These are phyloP conservation scores for Uronychia binucleata DNA, from an alignment of 73 alveolate species.

Conservation along the genomic window DNA sequence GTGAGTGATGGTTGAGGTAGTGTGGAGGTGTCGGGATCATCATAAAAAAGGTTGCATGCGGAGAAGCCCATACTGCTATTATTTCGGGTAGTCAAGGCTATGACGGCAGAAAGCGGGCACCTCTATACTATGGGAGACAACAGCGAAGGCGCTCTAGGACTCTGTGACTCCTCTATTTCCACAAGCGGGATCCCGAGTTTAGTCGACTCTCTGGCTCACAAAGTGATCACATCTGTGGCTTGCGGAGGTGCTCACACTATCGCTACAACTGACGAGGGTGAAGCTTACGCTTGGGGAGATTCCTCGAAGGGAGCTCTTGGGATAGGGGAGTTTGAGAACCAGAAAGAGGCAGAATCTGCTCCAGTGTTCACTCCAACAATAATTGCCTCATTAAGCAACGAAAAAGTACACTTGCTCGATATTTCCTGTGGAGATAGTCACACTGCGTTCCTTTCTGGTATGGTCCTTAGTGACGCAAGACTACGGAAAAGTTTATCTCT, in stretches of 20 bases:
- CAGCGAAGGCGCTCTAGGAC: constrained; percentile 44
- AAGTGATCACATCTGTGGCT: constrained; percentile 67
- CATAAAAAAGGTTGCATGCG: constrained; percentile 33
- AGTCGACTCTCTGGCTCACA: constrained; percentile 43
- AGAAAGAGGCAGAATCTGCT: background rate
- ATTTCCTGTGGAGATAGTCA: constrained; percentile 48
- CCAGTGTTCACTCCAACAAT: background rate
- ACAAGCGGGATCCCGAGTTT: constrained; percentile 46
- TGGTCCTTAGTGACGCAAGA: background rate
- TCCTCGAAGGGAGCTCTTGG: constrained; percentile 67
- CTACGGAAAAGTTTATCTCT: constrained; percentile 6
- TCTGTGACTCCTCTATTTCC: constrained; percentile 19
- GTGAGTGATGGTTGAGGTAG: too few relatives aligned
- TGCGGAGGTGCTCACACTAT: constrained; percentile 83
- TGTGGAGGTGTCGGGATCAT: constrained; percentile 28
- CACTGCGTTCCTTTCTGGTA: constrained; percentile 34
- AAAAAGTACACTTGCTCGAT: constrained; percentile 17
- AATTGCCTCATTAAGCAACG: constrained; percentile 10
- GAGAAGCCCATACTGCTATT: constrained; percentile 46
- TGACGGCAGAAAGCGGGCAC: constrained; percentile 44
- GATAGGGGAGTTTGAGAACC: constrained; percentile 26
- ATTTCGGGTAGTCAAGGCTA: background rate
- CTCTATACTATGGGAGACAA: constrained; percentile 64
- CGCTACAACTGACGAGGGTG: constrained; percentile 78
- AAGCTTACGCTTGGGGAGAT: constrained; percentile 82